A percentile compares a stretch with the other conserved stretches of the same genome.
Evolutionary conservation across 2,329 filamentous ascomycete species (phyloP).

Genomic region (Zymoseptoria ardabiliae): DNA sequence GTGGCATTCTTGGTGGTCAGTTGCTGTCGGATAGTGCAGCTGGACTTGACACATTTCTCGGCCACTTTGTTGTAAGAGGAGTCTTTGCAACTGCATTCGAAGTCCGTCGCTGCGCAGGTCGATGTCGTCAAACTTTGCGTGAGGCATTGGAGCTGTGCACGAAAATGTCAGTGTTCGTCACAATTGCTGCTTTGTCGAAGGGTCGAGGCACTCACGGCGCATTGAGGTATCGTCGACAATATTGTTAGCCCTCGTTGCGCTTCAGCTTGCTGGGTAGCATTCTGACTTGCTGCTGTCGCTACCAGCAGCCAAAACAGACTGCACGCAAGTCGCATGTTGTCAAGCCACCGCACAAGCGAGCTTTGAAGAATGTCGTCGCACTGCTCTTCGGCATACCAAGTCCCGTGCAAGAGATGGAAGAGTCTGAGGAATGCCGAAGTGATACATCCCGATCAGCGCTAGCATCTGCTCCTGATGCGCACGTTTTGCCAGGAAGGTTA

Average conservation of each 20-base stretch:
- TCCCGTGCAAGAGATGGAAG: not conserved
- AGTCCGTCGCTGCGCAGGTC: not conserved
- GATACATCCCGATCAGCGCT: not conserved
- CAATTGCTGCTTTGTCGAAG: not conserved
- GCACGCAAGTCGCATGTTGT: conserved; percentile 9
- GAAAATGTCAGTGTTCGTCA: not conserved
- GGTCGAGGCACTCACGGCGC: conserved; percentile 5
- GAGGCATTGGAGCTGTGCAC: not conserved
- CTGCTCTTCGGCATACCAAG: not conserved
- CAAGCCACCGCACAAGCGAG: not conserved
- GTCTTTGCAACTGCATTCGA: conserved; percentile 3
- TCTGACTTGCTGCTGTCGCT: conserved; percentile 5
- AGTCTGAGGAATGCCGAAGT: not conserved
- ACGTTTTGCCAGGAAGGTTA: too few species aligned
- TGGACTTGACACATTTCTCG: conserved; percentile 5
- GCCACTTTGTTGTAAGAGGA: conserved; percentile 8
- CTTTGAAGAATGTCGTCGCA: not conserved
- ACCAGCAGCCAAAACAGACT: conserved; percentile 4
- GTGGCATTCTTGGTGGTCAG: conserved; percentile 14
- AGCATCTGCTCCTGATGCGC: not conserved
- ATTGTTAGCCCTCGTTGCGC: conserved; percentile 6
- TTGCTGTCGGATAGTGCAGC: conserved; percentile 9
- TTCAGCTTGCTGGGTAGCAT: conserved; percentile 8
- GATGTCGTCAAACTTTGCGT: not conserved
- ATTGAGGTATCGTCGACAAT: conserved; percentile 9